A percentile compares a stretch with the other conserved stretches of the same genome.
phyloP scores from a whole-genome alignment of 208 protist species.

The Trypanosomatidae sp. region DNA sequence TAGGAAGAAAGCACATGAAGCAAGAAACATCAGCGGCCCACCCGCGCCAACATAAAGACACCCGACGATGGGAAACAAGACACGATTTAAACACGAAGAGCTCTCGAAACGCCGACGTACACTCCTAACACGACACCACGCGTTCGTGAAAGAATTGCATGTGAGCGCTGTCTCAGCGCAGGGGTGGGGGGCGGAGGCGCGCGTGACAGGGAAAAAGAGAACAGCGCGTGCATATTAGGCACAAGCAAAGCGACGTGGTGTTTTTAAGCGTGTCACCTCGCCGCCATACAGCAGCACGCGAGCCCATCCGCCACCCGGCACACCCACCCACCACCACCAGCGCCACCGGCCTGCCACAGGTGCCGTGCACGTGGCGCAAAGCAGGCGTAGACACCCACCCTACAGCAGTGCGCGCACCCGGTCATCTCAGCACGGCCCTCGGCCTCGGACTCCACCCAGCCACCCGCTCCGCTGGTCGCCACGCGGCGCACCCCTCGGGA shows the following conservation, averaged over 20 bases:
- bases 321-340: too few relatives aligned
- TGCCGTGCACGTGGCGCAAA: too few relatives aligned
- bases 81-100: neutral
- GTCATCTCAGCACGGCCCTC: neutral
- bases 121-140: neutral
- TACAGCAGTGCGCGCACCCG: neutral
- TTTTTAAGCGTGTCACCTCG: neutral
- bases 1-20: neutral
- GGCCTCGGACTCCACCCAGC: neutral
- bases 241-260: neutral
- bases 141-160: neutral
- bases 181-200: neutral
- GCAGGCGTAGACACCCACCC: neutral
- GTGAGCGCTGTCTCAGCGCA: neutral
- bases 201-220: neutral
- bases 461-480: neutral
- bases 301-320: too few relatives aligned
- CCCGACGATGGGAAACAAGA: neutral
- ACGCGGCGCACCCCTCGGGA: too few relatives aligned
- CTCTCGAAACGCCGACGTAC: neutral
- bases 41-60: neutral
- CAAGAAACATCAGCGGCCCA: neutral
- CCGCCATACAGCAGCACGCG: neutral
- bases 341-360: too few relatives aligned
- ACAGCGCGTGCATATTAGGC: neutral